Evolutionary conservation across 768 basidiomycete genomes (phyloP).

Genomic region (Tremella yokohamensis): DNA sequence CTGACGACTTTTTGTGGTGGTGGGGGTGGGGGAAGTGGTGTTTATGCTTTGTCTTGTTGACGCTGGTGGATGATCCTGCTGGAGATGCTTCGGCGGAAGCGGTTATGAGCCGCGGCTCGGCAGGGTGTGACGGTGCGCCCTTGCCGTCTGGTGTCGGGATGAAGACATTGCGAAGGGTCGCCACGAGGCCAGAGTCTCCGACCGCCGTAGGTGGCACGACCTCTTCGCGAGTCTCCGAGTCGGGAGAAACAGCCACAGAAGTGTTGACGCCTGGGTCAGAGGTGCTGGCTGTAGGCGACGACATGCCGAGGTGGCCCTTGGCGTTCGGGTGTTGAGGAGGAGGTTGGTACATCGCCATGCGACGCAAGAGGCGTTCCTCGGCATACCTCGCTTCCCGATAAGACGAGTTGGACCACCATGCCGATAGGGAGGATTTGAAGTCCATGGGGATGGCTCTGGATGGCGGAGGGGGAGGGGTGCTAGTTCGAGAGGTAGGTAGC

Average conservation of each 20-base stretch:
- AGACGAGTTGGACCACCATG: constrained; percentile 45
- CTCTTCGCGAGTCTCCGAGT: constrained; percentile 17
- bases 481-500: constrained; percentile 10
- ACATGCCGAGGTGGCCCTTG: constrained; percentile 36
- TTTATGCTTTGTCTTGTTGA: constrained; percentile 16
- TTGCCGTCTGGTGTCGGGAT: constrained; percentile 40
- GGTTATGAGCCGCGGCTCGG: constrained; percentile 19
- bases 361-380: constrained; percentile 39
- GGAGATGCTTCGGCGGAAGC: constrained; percentile 25
- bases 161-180: constrained; percentile 42
- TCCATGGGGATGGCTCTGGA: constrained; percentile 35
- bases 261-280: neutral
- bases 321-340: neutral
- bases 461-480: constrained; percentile 33
- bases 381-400: constrained; percentile 41
- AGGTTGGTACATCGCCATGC: constrained; percentile 32
- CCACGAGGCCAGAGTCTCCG: constrained; percentile 26
- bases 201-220: constrained; percentile 24
- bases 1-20: constrained; percentile 8
- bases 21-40: constrained; percentile 9
- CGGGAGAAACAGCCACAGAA: neutral
- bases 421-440: constrained; percentile 36
- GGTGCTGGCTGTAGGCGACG: neutral
- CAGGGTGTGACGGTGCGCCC: constrained; percentile 36
- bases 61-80: neutral